Evolutionary conservation across 257 asterid genomes (phyloP).

Genomic region (Leptodermis oblonga): DNA sequence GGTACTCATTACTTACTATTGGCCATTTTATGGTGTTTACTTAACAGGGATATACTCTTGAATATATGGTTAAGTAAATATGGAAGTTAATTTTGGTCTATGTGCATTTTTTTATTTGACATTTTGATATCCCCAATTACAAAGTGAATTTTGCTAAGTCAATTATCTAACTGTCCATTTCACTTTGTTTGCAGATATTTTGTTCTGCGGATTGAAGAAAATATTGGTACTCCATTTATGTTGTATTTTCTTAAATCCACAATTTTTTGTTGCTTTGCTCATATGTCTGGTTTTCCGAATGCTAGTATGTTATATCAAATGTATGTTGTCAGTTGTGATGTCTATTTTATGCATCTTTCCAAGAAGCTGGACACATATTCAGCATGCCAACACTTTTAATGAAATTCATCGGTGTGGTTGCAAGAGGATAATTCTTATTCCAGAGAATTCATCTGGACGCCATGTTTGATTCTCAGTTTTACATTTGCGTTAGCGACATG

Average conservation of each 20-base stretch:
- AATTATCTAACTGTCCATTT: conserved; percentile 5
- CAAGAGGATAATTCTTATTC: neutral
- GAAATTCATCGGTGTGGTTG: neutral
- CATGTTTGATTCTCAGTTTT: neutral
- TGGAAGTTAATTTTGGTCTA: neutral
- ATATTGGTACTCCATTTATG: conserved; percentile 57
- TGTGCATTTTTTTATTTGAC: neutral
- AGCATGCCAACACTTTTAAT: neutral
- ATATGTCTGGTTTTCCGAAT: conserved; percentile 4
- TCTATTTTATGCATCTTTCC: neutral
- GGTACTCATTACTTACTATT: neutral
- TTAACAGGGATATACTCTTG: neutral
- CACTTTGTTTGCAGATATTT: conserved; percentile 66
- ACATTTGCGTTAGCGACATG: neutral
- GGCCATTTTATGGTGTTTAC: neutral
- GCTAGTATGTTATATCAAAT: neutral
- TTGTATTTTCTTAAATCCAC: conserved; percentile 11
- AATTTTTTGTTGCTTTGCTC: conserved; percentile 3
- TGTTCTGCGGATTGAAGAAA: conserved; percentile 92
- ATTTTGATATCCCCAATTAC: neutral
- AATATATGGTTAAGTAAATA: neutral
- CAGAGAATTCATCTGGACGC: too few relatives aligned
- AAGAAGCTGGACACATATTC: neutral
- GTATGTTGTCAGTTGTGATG: neutral
- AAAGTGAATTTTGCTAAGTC: neutral